phyloP scores from a whole-genome alignment of 2,329 filamentous ascomycete genomes.

The Furcasterigmium sp. region DNA sequence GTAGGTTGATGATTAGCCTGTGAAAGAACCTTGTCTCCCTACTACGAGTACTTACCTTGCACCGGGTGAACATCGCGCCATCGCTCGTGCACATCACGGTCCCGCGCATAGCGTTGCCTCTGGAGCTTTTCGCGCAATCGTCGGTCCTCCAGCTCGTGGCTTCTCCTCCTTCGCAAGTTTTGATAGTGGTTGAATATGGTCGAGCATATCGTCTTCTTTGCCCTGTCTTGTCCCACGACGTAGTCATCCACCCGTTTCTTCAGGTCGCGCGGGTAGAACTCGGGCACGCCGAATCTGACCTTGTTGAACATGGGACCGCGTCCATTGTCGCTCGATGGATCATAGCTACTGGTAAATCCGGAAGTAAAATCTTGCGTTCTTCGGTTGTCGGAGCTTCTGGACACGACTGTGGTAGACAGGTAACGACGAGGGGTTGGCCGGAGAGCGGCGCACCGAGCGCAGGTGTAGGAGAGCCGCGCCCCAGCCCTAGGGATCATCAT shows the following conservation, averaged over 20 bases:
- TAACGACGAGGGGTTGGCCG: constrained; percentile 5
- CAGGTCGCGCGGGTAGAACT: constrained; percentile 62
- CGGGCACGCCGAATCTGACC: constrained; percentile 51
- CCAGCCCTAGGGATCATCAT: not conserved
- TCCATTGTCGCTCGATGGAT: constrained; percentile 45
- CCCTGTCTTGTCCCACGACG: constrained; percentile 90
- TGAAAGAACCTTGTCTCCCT: constrained; percentile 6
- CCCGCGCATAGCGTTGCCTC: constrained; percentile 65
- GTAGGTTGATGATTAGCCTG: constrained; percentile 26
- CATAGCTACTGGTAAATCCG: constrained; percentile 55
- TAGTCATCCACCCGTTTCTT: constrained; percentile 94
- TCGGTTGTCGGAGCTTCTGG: constrained; percentile 10
- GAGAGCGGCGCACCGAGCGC: constrained; percentile 10
- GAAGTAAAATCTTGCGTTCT: constrained; percentile 48
- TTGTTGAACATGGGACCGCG: constrained; percentile 58
- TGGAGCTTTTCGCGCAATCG: constrained; percentile 57
- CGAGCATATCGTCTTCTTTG: constrained; percentile 88
- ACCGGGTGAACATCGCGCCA: constrained; percentile 63
- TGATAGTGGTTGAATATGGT: constrained; percentile 98
- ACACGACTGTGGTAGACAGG: not conserved
- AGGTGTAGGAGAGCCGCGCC: constrained; percentile 5
- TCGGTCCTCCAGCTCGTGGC: constrained; percentile 66
- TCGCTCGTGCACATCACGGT: constrained; percentile 53
- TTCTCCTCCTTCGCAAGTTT: constrained; percentile 69
- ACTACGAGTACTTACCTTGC: constrained; percentile 58